Evolutionary conservation across 2,329 filamentous ascomycete genomes (phyloP), one percentile per base, ranked within the genome.

Genomic region (Ophiocordyceps sinensis): DNA sequence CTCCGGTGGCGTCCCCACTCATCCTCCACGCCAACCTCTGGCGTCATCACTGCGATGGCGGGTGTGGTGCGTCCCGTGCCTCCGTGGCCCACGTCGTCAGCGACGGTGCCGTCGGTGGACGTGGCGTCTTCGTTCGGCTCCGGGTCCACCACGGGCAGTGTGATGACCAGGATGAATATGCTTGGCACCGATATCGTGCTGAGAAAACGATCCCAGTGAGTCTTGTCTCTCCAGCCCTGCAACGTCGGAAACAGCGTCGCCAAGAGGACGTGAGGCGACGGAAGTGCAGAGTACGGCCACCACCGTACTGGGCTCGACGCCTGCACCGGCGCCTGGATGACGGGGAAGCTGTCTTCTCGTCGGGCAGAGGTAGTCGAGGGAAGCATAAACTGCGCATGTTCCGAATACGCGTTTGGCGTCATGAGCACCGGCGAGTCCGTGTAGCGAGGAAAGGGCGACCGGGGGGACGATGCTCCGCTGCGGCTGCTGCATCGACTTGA

Each of bases 101-200:
- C 44, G 7, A 55, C 39, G 10, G 44, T 51, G 5, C 53, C 54
- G 4, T 51, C 45, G 8, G 50, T n/a, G 6, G 52, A 54, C 19
- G 40, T 42, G 14, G 53, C 51, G 6, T 54, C 55, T 5, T 77
- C 72, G 8, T 71, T 68, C 17, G 75, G 70, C 35, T 75, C 72
- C 1, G 75, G 74, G 52, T 96, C 89, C 6, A 94, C 85, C 1
- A 98, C 87, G 0, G 93, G 91, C 5, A 98, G 61, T 0, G 91
- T 98, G 37, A 91, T 77, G 1, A 89, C 89, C 4, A 98, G 69
- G 2, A 96, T 64, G 46, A 98, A 85, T 31, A 98, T 86, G 51
- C 83, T 93, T 1, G 88, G 85, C n/a, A 86, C 80, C 8, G 88
- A 88, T 31, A 93, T 71, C 11, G 91, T 52, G 35, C 86, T 89